Evolutionary conservation across 192 early-diverging fungal genomes (phyloP).

Genomic region (Gorgonomyces haynaldii): DNA sequence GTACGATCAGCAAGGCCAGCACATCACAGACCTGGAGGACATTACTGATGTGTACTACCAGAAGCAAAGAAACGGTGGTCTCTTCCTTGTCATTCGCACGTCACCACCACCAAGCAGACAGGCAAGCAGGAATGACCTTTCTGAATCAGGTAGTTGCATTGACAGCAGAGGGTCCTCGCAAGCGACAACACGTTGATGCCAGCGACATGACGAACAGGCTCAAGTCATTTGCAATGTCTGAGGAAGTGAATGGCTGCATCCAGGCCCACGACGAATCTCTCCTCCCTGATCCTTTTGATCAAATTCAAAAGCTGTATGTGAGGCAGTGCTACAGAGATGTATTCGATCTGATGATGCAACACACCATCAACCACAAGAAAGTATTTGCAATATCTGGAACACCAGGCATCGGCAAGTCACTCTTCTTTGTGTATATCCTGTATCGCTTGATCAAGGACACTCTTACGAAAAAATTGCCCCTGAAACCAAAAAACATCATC

Average conservation of each 20-base stretch:
- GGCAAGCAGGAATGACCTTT: constrained; percentile 3
- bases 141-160: neutral
- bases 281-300: constrained; percentile 9
- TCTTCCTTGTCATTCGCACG: neutral
- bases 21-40: constrained; percentile 2
- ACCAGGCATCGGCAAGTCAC: constrained; percentile 17
- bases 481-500: constrained; percentile 1
- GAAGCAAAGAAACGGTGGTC: neutral
- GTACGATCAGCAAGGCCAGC: neutral
- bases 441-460: constrained; percentile 17
- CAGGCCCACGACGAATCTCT: neutral
- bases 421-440: constrained; percentile 17
- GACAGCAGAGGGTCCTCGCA: constrained; percentile 1
- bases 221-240: constrained; percentile 8
- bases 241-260: constrained; percentile 8
- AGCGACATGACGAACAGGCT: constrained; percentile 8
- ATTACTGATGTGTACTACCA: constrained; percentile 3
- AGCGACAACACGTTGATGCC: neutral
- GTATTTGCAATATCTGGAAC: constrained; percentile 20
- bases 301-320: constrained; percentile 13
- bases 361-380: neutral
- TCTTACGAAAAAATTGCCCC: constrained; percentile 4
- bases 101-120: neutral
- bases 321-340: constrained; percentile 19
- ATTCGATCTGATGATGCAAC: constrained; percentile 8